phyloP scores from a whole-genome alignment of 1,139 yeast genomes.

The Ogataea hybrid region DNA sequence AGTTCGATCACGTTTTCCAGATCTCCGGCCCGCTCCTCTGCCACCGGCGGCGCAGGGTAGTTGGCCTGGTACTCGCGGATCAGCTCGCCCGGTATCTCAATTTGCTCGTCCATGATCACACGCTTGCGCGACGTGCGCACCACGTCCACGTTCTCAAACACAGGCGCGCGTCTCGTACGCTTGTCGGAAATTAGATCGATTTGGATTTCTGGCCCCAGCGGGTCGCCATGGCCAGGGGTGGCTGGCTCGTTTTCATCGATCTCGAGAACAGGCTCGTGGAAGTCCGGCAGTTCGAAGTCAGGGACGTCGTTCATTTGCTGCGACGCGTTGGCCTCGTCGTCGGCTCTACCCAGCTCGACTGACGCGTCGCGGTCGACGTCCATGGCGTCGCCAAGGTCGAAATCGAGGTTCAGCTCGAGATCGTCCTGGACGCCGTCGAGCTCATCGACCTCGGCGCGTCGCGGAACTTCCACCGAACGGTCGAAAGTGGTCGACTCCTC shows the following conservation, averaged over 20 bases:
- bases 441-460: slow-evolving; percentile 37
- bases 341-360: slow-evolving; percentile 50
- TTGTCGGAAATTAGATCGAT: slow-evolving; percentile 6
- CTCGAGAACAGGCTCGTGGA: slow-evolving; percentile 25
- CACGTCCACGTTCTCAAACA: slow-evolving; percentile 29
- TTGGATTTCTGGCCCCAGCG: slow-evolving; percentile 5
- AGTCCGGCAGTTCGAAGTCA: slow-evolving; percentile 26
- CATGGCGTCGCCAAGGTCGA: slow-evolving; percentile 34
- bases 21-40: slow-evolving; percentile 1
- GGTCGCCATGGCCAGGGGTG: slow-evolving; percentile 16
- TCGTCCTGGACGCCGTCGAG: slow-evolving; percentile 45
- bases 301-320: slow-evolving; percentile 17
- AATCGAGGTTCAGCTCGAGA: slow-evolving; percentile 52
- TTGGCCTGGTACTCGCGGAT: slow-evolving; percentile 24
- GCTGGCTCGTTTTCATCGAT: slow-evolving; percentile 17
- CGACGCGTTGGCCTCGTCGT: slow-evolving; percentile 24
- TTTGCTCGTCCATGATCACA: slow-evolving; percentile 25
- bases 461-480: slow-evolving; percentile 59
- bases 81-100: slow-evolving; percentile 28
- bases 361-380: slow-evolving; percentile 36
- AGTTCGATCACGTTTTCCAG: slow-evolving; percentile 7
- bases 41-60: slow-evolving; percentile 16
- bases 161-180: slow-evolving; percentile 14
- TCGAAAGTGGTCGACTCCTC: slow-evolving; percentile 33
- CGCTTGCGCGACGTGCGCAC: slow-evolving; percentile 33